phyloP scores from a whole-genome alignment of 1,284 basidiomycete species.

The Marasmius tenuissimus region DNA sequence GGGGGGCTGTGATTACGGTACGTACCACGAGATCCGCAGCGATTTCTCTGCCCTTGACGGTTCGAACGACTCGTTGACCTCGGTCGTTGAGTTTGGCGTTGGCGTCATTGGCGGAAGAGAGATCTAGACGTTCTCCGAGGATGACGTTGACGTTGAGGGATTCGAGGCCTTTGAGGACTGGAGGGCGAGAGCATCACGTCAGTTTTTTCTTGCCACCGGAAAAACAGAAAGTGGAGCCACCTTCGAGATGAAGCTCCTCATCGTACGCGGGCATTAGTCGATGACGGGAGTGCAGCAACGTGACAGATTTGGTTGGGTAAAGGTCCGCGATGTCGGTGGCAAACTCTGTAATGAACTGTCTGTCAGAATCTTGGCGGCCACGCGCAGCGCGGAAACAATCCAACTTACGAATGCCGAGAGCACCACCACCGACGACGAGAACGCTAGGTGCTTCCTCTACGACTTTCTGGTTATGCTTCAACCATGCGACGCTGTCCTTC shows the following conservation, averaged over 20 bases:
- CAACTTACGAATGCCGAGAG: slow-evolving; percentile 59
- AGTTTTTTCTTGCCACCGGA: background rate
- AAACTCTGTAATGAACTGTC: slow-evolving; percentile 42
- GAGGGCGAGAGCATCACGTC: background rate
- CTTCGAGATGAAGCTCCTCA: slow-evolving; percentile 53
- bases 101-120: slow-evolving; percentile 34
- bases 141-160: slow-evolving; percentile 47
- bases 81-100: slow-evolving; percentile 25
- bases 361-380: no score
- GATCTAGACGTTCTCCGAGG: slow-evolving; percentile 56
- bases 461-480: slow-evolving; percentile 43
- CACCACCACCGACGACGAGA: slow-evolving; percentile 61
- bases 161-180: slow-evolving; percentile 45
- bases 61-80: slow-evolving; percentile 46
- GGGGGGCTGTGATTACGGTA: slow-evolving; percentile 3
- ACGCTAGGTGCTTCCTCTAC: slow-evolving; percentile 45
- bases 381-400: background rate
- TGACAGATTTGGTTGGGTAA: slow-evolving; percentile 58
- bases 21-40: slow-evolving; percentile 62
- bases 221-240: slow-evolving; percentile 27
- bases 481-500: slow-evolving; percentile 45
- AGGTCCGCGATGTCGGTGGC: slow-evolving; percentile 68
- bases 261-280: slow-evolving; percentile 63
- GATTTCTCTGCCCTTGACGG: slow-evolving; percentile 57
- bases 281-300: slow-evolving; percentile 66